Percentiles rank a stretch among this genome's conserved stretches.
Evolutionary conservation across 2,329 filamentous ascomycete genomes (phyloP).

Genomic region (Epichloe typhina): DNA sequence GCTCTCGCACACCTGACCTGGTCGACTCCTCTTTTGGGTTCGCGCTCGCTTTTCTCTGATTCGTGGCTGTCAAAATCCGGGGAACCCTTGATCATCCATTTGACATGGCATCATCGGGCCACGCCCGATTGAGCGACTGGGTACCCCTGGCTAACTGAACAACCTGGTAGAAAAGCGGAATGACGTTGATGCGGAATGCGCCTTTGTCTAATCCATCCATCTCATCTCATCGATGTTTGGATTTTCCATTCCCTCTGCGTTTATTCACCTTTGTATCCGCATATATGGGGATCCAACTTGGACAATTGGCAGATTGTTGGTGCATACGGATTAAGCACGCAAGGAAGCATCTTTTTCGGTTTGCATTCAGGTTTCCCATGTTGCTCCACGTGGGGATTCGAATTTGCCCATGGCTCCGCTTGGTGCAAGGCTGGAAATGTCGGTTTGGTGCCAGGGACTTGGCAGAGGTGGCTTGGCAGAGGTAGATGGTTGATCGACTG

Average conservation of each 20-base stretch:
- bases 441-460: too few relatives aligned
- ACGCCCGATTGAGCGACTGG: not conserved
- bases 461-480: not conserved
- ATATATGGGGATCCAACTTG: too few relatives aligned
- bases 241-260: too few relatives aligned
- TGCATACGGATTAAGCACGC: not conserved
- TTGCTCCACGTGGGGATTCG: not conserved
- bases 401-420: not conserved
- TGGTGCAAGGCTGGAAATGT: not conserved
- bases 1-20: not conserved
- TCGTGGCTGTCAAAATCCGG: constrained; percentile 3
- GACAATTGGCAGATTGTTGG: too few relatives aligned
- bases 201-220: not conserved
- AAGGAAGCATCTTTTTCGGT: not conserved
- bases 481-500: not conserved
- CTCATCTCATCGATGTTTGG: too few relatives aligned
- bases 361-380: not conserved
- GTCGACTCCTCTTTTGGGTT: not conserved
- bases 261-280: too few relatives aligned
- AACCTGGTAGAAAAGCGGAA: not conserved
- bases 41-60: not conserved
- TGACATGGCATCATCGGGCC: not conserved
- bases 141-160: not conserved
- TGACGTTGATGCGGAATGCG: not conserved
- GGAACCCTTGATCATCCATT: constrained; percentile 3